Percentiles rank a stretch among this genome's conserved stretches.
Conservation (phyloP, 495 filamentous ascomycete genomes). For the Aspergillus affinis region DNA sequence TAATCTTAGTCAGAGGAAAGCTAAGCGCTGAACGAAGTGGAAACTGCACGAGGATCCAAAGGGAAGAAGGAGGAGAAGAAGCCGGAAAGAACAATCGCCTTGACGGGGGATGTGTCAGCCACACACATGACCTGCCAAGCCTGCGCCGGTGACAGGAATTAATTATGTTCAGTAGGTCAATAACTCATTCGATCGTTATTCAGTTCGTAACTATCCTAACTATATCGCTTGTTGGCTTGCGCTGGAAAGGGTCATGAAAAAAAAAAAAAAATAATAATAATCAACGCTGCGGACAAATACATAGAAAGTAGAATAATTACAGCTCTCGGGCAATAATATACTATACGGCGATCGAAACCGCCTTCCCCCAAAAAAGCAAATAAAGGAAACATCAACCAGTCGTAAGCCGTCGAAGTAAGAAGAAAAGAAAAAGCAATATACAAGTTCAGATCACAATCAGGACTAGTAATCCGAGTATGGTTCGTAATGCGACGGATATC, state of each 20-base stretch:
- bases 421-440: background rate
- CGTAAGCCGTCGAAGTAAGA: background rate
- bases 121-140: background rate
- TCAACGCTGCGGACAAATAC: background rate
- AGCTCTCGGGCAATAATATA: background rate
- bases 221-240: too few species aligned
- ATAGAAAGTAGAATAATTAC: background rate
- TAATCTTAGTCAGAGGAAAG: background rate
- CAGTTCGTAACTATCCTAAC: too few species aligned
- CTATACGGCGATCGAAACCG: background rate
- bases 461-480: conserved; percentile 20
- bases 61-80: background rate
- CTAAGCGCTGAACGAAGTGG: too few species aligned
- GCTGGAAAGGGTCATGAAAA: background rate
- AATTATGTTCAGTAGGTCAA: too few species aligned
- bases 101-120: too few species aligned
- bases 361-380: background rate
- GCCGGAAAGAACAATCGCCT: too few species aligned
- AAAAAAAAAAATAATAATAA: background rate
- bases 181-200: too few species aligned
- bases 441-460: background rate
- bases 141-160: background rate
- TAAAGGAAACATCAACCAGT: background rate
- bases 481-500: conserved; percentile 20
- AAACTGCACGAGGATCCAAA: background rate